phyloP scores from a whole-genome alignment of 2,329 filamentous ascomycete species.

The Xylaria sp. region DNA sequence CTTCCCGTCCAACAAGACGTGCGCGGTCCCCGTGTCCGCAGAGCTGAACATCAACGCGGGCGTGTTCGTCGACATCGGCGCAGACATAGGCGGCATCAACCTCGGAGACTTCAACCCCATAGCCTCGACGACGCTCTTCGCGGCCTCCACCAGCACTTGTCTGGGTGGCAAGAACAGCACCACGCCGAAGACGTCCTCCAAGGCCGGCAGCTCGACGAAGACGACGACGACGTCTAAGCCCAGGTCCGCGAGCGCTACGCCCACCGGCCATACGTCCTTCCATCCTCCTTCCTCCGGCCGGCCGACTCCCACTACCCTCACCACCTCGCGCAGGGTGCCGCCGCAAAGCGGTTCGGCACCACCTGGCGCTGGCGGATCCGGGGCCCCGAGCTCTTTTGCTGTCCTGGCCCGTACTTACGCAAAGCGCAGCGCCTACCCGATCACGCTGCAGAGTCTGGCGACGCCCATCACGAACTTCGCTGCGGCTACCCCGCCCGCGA shows the following conservation, averaged over 20 bases:
- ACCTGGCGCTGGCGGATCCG: neutral
- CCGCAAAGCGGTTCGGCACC: neutral
- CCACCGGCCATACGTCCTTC: conserved; percentile 2
- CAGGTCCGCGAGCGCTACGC: neutral
- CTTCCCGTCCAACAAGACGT: conserved; percentile 27
- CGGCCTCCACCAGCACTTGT: conserved; percentile 43
- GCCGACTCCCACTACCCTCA: conserved; percentile 37
- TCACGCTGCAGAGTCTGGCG: conserved; percentile 39
- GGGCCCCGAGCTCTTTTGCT: conserved; percentile 19
- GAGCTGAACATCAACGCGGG: conserved; percentile 49
- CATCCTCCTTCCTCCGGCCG: conserved; percentile 33
- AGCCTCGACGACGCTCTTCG: conserved; percentile 45
- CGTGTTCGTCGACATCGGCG: conserved; percentile 46
- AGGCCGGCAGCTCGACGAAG: neutral
- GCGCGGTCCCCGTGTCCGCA: conserved; percentile 40
- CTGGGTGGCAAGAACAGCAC: conserved; percentile 30
- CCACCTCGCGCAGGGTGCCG: conserved; percentile 39
- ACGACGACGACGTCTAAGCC: conserved; percentile 14
- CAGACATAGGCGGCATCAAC: conserved; percentile 39
- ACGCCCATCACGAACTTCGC: conserved; percentile 39
- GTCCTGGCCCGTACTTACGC: conserved; percentile 1
- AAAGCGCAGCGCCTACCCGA: conserved; percentile 16
- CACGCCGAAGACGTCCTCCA: conserved; percentile 6
- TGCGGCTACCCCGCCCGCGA: conserved; percentile 30
- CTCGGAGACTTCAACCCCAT: conserved; percentile 43